Conservation (phyloP, 1,139 yeast species). For the Kodamaea derodonti region DNA sequence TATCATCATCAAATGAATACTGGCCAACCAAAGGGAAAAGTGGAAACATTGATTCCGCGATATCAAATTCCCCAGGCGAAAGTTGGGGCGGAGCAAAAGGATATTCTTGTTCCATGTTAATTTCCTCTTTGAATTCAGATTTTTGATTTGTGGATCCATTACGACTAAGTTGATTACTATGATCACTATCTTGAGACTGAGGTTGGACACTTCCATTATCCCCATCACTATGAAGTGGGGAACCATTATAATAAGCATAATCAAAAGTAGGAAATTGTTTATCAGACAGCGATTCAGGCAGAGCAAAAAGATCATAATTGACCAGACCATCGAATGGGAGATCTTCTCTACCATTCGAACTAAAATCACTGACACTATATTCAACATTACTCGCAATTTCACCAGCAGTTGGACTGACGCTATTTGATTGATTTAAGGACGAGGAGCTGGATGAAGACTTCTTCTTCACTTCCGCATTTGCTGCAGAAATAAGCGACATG, state of each 20-base stretch:
- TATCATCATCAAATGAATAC: slow-evolving; percentile 36
- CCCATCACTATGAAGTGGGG: background rate
- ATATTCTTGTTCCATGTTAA: slow-evolving; percentile 1
- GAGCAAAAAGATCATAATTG: slow-evolving; percentile 3
- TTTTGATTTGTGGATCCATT: background rate
- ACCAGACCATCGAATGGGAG: slow-evolving; percentile 2
- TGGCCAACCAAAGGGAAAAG: slow-evolving; percentile 51
- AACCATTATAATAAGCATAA: background rate
- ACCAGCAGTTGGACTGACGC: slow-evolving; percentile 2
- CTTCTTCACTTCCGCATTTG: slow-evolving; percentile 16
- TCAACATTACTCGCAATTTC: background rate
- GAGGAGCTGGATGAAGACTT: slow-evolving; percentile 1
- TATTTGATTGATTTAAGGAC: slow-evolving; percentile 1
- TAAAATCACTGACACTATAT: slow-evolving; percentile 2
- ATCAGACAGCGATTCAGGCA: slow-evolving; percentile 2
- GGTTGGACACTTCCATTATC: background rate
- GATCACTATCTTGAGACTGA: background rate
- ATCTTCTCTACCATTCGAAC: slow-evolving; percentile 1
- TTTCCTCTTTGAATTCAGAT: background rate
- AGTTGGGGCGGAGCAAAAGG: slow-evolving; percentile 1
- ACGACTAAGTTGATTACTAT: background rate
- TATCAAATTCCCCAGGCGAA: slow-evolving; percentile 14
- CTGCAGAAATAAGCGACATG: slow-evolving; percentile 22
- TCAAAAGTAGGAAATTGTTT: background rate
- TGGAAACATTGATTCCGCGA: slow-evolving; percentile 40